Conservation (phyloP, 2,329 filamentous ascomycete genomes). For the Ceratocystiopsis brevicomis region DNA sequence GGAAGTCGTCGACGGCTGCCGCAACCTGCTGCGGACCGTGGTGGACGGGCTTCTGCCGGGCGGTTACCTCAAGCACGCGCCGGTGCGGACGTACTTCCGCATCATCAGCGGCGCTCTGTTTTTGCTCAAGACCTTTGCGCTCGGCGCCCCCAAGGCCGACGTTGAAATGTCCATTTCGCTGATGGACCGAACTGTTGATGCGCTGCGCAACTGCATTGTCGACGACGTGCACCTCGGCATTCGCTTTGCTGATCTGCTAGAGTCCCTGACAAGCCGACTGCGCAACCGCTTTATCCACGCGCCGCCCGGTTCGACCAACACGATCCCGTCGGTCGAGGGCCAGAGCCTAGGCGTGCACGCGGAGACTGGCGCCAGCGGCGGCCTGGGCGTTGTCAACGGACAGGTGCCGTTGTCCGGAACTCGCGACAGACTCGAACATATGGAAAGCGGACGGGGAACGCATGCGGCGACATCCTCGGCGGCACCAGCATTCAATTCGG, state of each 20-base stretch:
- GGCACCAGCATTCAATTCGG: background rate
- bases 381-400: background rate
- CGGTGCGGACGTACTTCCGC: slow-evolving; percentile 68
- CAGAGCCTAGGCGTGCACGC: background rate
- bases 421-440: background rate
- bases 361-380: background rate
- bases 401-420: background rate
- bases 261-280: slow-evolving; percentile 55
- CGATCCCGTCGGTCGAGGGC: slow-evolving; percentile 11
- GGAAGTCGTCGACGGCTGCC: slow-evolving; percentile 59
- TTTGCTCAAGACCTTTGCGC: slow-evolving; percentile 63
- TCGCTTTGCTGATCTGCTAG: slow-evolving; percentile 65
- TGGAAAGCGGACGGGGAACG: background rate
- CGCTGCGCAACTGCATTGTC: slow-evolving; percentile 58
- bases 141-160: slow-evolving; percentile 61
- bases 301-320: slow-evolving; percentile 11
- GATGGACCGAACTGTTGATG: slow-evolving; percentile 56
- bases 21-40: slow-evolving; percentile 58
- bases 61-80: slow-evolving; percentile 64
- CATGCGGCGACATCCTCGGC: background rate
- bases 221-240: slow-evolving; percentile 77
- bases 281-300: slow-evolving; percentile 56
- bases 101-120: slow-evolving; percentile 79
- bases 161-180: slow-evolving; percentile 56
- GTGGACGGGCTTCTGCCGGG: slow-evolving; percentile 57